Evolutionary conservation across 306 rosid genomes (phyloP), one percentile per base, ranked within the genome.

Genomic region (Herpetospermum pedunculosum): DNA sequence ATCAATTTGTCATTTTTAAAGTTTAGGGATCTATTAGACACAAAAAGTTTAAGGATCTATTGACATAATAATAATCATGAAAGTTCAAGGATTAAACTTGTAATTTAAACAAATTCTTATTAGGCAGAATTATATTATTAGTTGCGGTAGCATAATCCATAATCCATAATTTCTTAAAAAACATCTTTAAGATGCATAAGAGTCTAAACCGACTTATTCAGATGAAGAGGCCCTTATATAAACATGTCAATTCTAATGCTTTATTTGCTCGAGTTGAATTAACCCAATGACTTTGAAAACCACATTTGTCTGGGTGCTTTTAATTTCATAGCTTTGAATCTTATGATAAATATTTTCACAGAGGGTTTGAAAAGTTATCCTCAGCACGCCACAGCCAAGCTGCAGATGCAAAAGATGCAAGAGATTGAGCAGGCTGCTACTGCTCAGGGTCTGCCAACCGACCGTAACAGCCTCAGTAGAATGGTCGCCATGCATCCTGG

Each of bases 341-440:
- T 73, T 37, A 49, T n/a, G 13, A 35, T 50, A 43, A 55, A n/a
- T 50, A 0, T 8, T 52, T 70, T 77, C 1, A 84, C 88, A 95
- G 99, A 95, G 79, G 86, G 99, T 72, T 83, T 95, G 87, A 95
- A 95, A 85, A 86, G 79, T 78, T 95, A 87, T 85, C 92, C 96
- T 81, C 91, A 88, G 26, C 85, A 83, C 67, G 84, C 90, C 11
- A 80, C 81, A 1, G 84, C 90, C 75, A 95, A 89, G 84, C 88
- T 83, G 77, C 96, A 89, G 87, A 87, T 84, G 91, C 97, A 89
- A 70, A 89, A 94, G 87, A 86, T 86, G 91, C 96, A 87, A 74
- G 99, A 95, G 80, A 88, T 95, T 86, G 97, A 95, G 83, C 97
- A 95, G 79, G 34, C 84, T 73, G 92, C 96, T 50, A 87, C 75